These are phyloP conservation scores for Arthromyces matolae DNA, from an alignment of 768 basidiomycete species.

Conservation along the genomic window DNA sequence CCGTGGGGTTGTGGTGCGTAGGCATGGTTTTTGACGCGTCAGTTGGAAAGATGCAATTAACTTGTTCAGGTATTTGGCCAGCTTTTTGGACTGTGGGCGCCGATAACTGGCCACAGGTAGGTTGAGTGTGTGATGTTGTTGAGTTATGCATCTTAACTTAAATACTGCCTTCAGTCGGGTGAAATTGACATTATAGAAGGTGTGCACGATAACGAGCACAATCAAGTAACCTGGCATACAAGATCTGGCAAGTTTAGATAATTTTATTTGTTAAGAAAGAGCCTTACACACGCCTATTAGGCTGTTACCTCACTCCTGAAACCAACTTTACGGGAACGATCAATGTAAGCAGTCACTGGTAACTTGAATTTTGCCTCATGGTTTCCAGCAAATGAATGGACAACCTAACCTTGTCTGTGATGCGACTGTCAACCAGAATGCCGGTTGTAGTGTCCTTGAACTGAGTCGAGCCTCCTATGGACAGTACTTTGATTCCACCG, in stretches of 20 bases:
- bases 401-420: conserved; percentile 53
- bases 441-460: conserved; percentile 77
- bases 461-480: conserved; percentile 84
- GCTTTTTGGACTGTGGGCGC: conserved; percentile 72
- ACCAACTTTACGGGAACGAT: conserved; percentile 61
- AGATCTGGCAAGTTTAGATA: conserved; percentile 45
- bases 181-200: conserved; percentile 86
- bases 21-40: not conserved
- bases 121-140: conserved; percentile 17
- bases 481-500: conserved; percentile 70
- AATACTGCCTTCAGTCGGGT: conserved; percentile 45
- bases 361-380: not conserved
- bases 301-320: conserved; percentile 53
- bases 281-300: conserved; percentile 27
- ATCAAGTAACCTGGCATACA: conserved; percentile 83
- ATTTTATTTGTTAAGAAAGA: not conserved
- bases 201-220: conserved; percentile 80
- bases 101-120: conserved; percentile 61
- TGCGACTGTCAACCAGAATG: conserved; percentile 48
- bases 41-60: not conserved
- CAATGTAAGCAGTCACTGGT: conserved; percentile 43
- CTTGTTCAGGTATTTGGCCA: conserved; percentile 67
- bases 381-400: conserved; percentile 41
- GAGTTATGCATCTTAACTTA: conserved; percentile 2
- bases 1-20: conserved; percentile 87